Percentiles rank a stretch among this genome's conserved stretches.
phyloP scores from a whole-genome alignment of 768 basidiomycete genomes.

The Mycena olivaceomarginata region DNA sequence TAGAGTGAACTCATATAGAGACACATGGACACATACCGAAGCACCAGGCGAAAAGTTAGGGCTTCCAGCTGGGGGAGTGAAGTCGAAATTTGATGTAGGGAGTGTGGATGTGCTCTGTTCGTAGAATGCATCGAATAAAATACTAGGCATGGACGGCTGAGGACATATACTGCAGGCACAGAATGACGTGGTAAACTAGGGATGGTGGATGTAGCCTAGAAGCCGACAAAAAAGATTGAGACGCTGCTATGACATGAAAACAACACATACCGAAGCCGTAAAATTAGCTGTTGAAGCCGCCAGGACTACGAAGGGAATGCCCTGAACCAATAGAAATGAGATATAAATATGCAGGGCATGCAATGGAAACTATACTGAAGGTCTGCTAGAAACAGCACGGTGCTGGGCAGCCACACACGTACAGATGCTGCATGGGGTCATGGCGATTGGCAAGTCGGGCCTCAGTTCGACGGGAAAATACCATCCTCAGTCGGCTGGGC shows the following conservation, averaged over 20 bases:
- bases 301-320: too few relatives aligned
- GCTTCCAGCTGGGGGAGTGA: neutral
- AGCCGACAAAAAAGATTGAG: too few relatives aligned
- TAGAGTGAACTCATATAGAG: too few relatives aligned
- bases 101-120: neutral
- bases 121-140: neutral
- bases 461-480: neutral
- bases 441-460: neutral
- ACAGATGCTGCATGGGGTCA: neutral
- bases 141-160: too few relatives aligned
- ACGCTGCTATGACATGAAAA: too few relatives aligned
- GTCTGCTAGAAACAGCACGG: neutral
- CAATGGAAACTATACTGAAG: too few relatives aligned
- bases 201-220: too few relatives aligned
- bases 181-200: neutral
- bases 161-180: neutral
- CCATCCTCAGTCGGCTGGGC: neutral
- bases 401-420: neutral
- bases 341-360: too few relatives aligned
- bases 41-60: neutral
- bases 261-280: too few relatives aligned
- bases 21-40: too few relatives aligned
- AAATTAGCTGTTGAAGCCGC: too few relatives aligned
- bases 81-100: neutral
- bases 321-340: too few relatives aligned